Conservation (phyloP, 208 protist genomes). For the Vickermania spadyakhi region DNA sequence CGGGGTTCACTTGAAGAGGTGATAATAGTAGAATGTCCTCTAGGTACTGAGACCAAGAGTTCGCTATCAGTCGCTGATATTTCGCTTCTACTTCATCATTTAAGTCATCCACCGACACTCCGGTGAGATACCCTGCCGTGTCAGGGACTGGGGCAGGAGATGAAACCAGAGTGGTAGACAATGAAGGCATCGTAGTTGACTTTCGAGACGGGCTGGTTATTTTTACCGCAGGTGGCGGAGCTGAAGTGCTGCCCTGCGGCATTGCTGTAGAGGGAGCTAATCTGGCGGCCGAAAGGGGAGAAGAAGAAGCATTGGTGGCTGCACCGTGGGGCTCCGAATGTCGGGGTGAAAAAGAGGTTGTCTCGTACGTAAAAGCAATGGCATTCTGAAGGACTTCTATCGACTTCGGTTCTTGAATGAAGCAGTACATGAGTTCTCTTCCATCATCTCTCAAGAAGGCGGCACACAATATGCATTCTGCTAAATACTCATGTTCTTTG, state of each 20-base stretch:
- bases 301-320: conserved; percentile 1
- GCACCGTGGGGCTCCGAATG: conserved; percentile 8
- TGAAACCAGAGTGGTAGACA: neutral
- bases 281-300: conserved; percentile 1
- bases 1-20: neutral
- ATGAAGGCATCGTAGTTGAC: neutral
- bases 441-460: conserved; percentile 71
- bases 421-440: conserved; percentile 66
- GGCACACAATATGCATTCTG: conserved; percentile 50
- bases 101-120: conserved; percentile 34
- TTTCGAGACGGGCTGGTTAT: neutral
- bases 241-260: neutral
- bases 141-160: neutral
- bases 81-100: conserved; percentile 36
- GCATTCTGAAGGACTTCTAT: conserved; percentile 7
- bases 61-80: conserved; percentile 38
- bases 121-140: neutral
- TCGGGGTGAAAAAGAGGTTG: neutral
- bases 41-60: conserved; percentile 50
- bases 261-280: neutral
- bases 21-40: conserved; percentile 12
- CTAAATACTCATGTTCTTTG: conserved; percentile 14
- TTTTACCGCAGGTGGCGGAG: neutral
- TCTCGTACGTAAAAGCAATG: neutral
- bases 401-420: conserved; percentile 54